Evolutionary conservation across 768 basidiomycete species (phyloP).

Genomic region (Porphyrellus cyaneotinctus): DNA sequence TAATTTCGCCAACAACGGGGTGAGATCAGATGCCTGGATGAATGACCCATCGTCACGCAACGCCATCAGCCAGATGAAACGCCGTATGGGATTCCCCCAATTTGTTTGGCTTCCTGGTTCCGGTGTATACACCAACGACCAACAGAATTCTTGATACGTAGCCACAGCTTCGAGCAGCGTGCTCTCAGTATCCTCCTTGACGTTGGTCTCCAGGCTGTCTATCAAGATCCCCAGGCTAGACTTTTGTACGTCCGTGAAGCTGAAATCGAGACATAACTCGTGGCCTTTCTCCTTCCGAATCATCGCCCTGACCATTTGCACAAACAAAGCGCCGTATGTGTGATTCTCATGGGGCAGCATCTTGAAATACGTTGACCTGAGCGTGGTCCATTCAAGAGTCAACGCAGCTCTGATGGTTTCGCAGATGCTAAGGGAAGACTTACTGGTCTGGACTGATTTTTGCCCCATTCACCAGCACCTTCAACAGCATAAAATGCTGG

Average conservation of each 20-base stretch:
- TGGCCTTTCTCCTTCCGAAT: background rate
- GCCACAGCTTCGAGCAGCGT: background rate
- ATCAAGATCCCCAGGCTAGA: background rate
- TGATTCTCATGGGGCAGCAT: background rate
- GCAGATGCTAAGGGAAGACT: background rate
- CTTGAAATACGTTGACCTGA: background rate
- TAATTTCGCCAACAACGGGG: background rate
- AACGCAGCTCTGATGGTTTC: background rate
- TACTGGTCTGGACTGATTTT: background rate
- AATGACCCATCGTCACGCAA: background rate
- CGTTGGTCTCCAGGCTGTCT: background rate
- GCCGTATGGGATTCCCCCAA: background rate
- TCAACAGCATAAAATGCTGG: background rate
- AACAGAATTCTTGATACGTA: background rate
- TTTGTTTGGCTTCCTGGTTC: background rate
- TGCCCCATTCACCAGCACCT: background rate
- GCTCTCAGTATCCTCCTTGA: background rate
- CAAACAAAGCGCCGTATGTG: background rate
- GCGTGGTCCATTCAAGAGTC: background rate
- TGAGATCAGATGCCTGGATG: background rate
- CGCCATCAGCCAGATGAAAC: constrained; percentile 4
- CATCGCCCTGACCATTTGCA: background rate
- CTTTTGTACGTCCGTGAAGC: background rate
- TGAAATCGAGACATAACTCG: background rate
- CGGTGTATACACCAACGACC: background rate